Percentiles rank a stretch among this genome's conserved stretches.
Conservation (phyloP, 495 filamentous ascomycete genomes). For the Daldinia grandis region DNA sequence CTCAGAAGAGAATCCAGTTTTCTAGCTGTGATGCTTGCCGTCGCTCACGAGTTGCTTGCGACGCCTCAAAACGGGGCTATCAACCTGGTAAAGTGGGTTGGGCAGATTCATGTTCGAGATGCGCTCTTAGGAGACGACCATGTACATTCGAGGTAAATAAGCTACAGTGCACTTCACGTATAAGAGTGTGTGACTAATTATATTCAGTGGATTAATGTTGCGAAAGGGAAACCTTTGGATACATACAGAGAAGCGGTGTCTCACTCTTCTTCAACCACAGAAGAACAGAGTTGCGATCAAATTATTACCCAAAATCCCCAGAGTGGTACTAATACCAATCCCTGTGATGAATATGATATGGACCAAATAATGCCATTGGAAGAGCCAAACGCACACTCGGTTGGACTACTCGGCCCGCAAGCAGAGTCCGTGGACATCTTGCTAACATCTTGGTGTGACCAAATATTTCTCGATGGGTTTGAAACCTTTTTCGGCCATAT, state of each 20-base stretch:
- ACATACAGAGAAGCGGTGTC: neutral
- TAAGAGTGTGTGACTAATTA: neutral
- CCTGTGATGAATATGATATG: no score
- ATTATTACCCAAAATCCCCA: neutral
- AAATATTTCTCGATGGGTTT: neutral
- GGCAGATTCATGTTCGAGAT: neutral
- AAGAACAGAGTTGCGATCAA: neutral
- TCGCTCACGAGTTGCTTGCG: constrained; percentile 4
- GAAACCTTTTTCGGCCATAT: neutral
- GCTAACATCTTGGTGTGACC: neutral
- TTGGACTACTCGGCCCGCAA: no score
- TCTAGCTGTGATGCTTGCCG: constrained; percentile 3
- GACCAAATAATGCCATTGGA: neutral
- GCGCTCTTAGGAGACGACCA: neutral
- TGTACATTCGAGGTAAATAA: neutral
- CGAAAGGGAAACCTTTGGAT: neutral
- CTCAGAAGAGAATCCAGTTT: neutral
- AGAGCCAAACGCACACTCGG: neutral
- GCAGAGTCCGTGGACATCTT: neutral
- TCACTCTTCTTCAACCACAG: neutral
- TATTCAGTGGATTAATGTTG: neutral
- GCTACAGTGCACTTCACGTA: no score
- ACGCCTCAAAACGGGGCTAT: constrained; percentile 1
- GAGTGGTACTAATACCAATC: neutral
- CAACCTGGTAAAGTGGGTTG: neutral